Base-by-base conservation (phyloP, 208 protist genomes). In the Trypanosoma congolense region DNA sequence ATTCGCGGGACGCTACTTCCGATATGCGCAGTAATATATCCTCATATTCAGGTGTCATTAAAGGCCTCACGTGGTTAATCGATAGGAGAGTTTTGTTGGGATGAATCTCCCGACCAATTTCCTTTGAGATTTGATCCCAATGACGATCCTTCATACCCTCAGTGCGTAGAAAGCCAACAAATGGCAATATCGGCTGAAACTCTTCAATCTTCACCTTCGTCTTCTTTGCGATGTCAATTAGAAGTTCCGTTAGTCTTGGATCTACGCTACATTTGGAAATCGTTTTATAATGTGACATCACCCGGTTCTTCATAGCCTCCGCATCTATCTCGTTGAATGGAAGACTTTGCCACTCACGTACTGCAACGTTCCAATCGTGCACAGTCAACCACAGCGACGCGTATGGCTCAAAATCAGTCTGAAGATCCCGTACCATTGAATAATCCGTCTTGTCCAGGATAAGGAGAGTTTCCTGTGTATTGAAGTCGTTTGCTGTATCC, bases 371-470 rank as follows among this genome's bases (percentile, higher is more conserved):
- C 94, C 96, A 99, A 18, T 90, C 76, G 61, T 91, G 75, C 12
- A 90, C 80, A 5, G 96, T 97, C 8, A 95, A 62, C 96, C 97
- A 99, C 33, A 99, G 70, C 41, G 83, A 76, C 16, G 86, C 78
- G 79, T 93, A 98, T n/a, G 96, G 95, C 70, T 98, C 95, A 76
- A 99, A 98, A 58, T 98, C 90, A 12, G 86, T 83, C 14, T 80
- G 45, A 22, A 97, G 81, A 59, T 86, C 73, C 22, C 86, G 74
- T 57, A 98, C 82, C 29, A 81, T 67, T 12, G 52, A 46, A 74
- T 98, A 98, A 52, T 98, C 89, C 0, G 95, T 98, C 61, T 92
- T 77, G 25, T 97, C 81, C 33, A 93, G 69, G 49, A 88, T 90
- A 63, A 98, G 97, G 28, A 98, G 83, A n/a, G 42, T 59, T 61